These are phyloP conservation scores for Penicillium paneum DNA, from an alignment of 2,329 filamentous ascomycete species.

Conservation along the genomic window DNA sequence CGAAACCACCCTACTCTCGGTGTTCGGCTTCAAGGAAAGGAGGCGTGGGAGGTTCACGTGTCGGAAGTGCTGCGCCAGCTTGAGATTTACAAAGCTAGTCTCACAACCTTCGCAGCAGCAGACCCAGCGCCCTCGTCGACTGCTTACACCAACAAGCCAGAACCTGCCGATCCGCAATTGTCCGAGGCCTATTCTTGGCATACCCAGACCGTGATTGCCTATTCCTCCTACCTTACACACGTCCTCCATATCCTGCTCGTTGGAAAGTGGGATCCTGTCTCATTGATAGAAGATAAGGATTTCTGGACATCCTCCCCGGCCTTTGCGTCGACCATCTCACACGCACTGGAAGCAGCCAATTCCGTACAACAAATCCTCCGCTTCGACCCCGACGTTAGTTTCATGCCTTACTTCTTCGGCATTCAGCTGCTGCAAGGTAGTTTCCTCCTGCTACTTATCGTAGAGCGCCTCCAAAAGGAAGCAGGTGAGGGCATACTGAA, in stretches of 20 bases:
- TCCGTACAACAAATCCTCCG: constrained; percentile 84
- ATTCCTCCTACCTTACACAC: constrained; percentile 89
- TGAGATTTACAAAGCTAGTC: constrained; percentile 74
- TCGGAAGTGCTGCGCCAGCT: constrained; percentile 76
- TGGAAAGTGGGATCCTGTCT: constrained; percentile 95
- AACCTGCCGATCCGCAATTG: constrained; percentile 41
- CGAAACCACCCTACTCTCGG: constrained; percentile 85
- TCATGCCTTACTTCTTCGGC: constrained; percentile 96
- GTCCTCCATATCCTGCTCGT: constrained; percentile 86
- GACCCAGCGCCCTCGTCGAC: constrained; percentile 35
- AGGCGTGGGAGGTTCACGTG: constrained; percentile 77
- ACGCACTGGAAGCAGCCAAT: constrained; percentile 84
- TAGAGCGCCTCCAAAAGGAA: constrained; percentile 81
- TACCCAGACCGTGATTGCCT: constrained; percentile 80
- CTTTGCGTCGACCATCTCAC: constrained; percentile 81
- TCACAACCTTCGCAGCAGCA: constrained; percentile 47
- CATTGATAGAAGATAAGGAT: constrained; percentile 88
- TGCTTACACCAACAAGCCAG: constrained; percentile 56
- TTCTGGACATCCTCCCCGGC: constrained; percentile 88
- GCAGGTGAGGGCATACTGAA: constrained; percentile 81
- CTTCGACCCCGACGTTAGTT: constrained; percentile 84
- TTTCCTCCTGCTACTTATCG: constrained; percentile 80
- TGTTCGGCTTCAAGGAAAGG: constrained; percentile 65
- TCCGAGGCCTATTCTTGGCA: constrained; percentile 51
- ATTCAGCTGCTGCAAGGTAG: constrained; percentile 90